Percentiles rank a stretch among this genome's conserved stretches.
These are phyloP conservation scores for Capsella bursapastoris DNA, from an alignment of 345 rosid genomes.

Conservation along the genomic window DNA sequence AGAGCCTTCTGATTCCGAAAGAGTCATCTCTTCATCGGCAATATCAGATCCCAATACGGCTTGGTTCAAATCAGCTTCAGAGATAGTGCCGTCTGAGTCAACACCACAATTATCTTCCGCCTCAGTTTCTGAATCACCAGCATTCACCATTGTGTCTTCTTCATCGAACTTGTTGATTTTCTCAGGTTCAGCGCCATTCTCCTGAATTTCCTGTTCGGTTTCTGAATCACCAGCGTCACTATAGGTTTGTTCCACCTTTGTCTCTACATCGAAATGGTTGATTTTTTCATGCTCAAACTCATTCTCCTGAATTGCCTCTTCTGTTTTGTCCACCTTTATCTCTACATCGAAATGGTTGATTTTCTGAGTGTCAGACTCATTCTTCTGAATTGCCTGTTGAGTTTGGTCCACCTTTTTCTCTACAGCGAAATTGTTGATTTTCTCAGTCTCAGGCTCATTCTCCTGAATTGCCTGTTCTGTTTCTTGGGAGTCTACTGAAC, in stretches of 20 bases:
- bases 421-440: slow-evolving; percentile 2
- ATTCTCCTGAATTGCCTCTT: background rate
- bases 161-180: slow-evolving; percentile 15
- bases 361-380: background rate
- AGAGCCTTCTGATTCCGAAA: slow-evolving; percentile 26
- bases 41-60: slow-evolving; percentile 36
- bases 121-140: slow-evolving; percentile 30
- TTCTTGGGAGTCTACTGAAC: slow-evolving; percentile 3
- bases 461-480: slow-evolving; percentile 8
- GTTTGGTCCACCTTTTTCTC: background rate
- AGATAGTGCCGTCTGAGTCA: slow-evolving; percentile 34
- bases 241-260: background rate
- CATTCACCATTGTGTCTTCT: slow-evolving; percentile 16
- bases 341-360: slow-evolving; percentile 1
- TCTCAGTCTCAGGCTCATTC: background rate
- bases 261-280: slow-evolving; percentile 7
- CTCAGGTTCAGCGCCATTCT: slow-evolving; percentile 1
- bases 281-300: background rate
- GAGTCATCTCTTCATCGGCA: slow-evolving; percentile 34
- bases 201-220: background rate
- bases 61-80: slow-evolving; percentile 41
- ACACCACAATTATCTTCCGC: background rate
- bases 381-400: slow-evolving; percentile 1
- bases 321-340: background rate
- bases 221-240: background rate